A percentile compares a stretch with the other conserved stretches of the same genome.
phyloP scores from a whole-genome alignment of 2,329 filamentous ascomycete species.

The Talaromyces sp. region DNA sequence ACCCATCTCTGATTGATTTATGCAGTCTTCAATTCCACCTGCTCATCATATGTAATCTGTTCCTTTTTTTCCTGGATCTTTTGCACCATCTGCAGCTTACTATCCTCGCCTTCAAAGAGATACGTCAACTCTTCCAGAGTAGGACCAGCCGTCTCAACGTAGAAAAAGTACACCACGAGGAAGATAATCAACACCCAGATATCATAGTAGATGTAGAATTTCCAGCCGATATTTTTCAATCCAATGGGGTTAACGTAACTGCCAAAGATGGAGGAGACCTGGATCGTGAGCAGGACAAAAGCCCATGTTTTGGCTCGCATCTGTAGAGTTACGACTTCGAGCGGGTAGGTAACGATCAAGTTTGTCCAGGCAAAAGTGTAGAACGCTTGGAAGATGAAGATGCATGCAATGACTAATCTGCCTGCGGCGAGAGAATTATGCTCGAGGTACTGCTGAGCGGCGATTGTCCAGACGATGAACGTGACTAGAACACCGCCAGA shows the following conservation, averaged over 20 bases:
- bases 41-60: background rate
- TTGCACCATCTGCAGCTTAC: background rate
- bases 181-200: slow-evolving; percentile 27
- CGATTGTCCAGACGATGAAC: slow-evolving; percentile 50
- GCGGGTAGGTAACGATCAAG: slow-evolving; percentile 43
- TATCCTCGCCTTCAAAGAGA: slow-evolving; percentile 10
- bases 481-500: slow-evolving; percentile 34
- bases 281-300: slow-evolving; percentile 40
- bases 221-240: slow-evolving; percentile 26
- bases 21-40: background rate
- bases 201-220: slow-evolving; percentile 28
- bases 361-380: slow-evolving; percentile 47
- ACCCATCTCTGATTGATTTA: background rate
- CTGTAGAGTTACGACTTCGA: slow-evolving; percentile 42
- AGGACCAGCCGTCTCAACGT: slow-evolving; percentile 31
- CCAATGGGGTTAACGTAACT: slow-evolving; percentile 29
- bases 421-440: slow-evolving; percentile 27
- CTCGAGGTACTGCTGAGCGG: slow-evolving; percentile 43
- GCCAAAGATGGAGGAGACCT: slow-evolving; percentile 23
- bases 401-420: slow-evolving; percentile 40
- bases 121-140: slow-evolving; percentile 28
- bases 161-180: slow-evolving; percentile 27
- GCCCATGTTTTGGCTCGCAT: slow-evolving; percentile 45
- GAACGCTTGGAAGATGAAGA: slow-evolving; percentile 44
- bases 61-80: slow-evolving; percentile 6